Evolutionary conservation across 2,329 filamentous ascomycete genomes (phyloP).

Genomic region (Bipolaris bicolor): DNA sequence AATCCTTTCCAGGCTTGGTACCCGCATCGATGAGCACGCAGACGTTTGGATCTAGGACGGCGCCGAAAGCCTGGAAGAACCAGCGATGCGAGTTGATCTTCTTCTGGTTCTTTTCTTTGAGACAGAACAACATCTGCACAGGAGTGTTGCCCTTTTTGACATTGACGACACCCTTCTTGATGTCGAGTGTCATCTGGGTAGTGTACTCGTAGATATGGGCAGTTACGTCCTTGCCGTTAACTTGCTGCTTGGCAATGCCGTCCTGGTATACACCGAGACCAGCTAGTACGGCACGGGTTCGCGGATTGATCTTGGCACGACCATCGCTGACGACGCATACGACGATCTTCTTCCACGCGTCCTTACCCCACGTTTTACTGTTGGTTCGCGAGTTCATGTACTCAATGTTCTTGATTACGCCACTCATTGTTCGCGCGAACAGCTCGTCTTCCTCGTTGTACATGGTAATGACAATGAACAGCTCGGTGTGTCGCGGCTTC

Average conservation of each 20-base stretch:
- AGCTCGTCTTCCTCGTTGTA: slow-evolving; percentile 98
- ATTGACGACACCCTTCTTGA: slow-evolving; percentile 88
- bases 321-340: slow-evolving; percentile 97
- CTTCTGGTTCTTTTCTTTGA: slow-evolving; percentile 99
- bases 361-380: slow-evolving; percentile 97
- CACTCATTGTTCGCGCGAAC: slow-evolving; percentile 93
- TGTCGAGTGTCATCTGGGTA: slow-evolving; percentile 81
- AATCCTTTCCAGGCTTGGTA: slow-evolving; percentile 90
- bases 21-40: slow-evolving; percentile 96
- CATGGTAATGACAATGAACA: slow-evolving; percentile 98
- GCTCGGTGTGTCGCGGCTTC: slow-evolving; percentile 88
- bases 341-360: slow-evolving; percentile 99
- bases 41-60: slow-evolving; percentile 91
- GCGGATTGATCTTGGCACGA: slow-evolving; percentile 92
- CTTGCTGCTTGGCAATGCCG: slow-evolving; percentile 96
- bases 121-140: slow-evolving; percentile 94
- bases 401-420: slow-evolving; percentile 98
- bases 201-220: slow-evolving; percentile 97
- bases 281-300: slow-evolving; percentile 86
- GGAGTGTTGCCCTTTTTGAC: slow-evolving; percentile 84
- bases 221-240: slow-evolving; percentile 94
- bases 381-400: slow-evolving; percentile 94
- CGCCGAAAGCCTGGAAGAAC: slow-evolving; percentile 98
- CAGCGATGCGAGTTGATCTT: slow-evolving; percentile 99
- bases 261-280: slow-evolving; percentile 98